Percentiles rank a stretch among this genome's conserved stretches.
Conservation (phyloP, 1,284 basidiomycete genomes). For the Ganoderma sinense region DNA sequence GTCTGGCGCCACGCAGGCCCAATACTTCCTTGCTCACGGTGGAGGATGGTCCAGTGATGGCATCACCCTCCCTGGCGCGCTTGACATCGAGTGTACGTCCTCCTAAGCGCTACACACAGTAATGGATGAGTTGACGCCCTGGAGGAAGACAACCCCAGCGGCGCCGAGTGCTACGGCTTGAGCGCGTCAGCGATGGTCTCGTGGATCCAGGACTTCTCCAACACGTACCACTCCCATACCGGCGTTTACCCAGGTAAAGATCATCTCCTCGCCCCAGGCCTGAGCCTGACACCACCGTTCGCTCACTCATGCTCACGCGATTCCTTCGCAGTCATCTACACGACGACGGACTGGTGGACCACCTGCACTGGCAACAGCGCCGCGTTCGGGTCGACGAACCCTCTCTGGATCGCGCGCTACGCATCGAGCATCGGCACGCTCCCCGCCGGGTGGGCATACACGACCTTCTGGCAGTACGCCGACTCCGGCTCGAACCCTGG, state of each 20-base stretch:
- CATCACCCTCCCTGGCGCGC: slow-evolving; percentile 70
- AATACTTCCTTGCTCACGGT: slow-evolving; percentile 66
- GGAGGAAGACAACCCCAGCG: slow-evolving; percentile 45
- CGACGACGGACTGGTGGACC: slow-evolving; percentile 72
- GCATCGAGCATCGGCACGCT: slow-evolving; percentile 56
- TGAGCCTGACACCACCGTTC: neutral
- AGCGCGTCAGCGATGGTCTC: slow-evolving; percentile 61
- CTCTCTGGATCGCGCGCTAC: slow-evolving; percentile 68
- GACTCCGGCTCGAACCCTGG: slow-evolving; percentile 60
- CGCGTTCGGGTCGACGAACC: slow-evolving; percentile 56
- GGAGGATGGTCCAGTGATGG: slow-evolving; percentile 68
- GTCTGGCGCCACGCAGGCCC: slow-evolving; percentile 63
- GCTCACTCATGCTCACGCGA: neutral
- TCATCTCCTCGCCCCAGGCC: no score
- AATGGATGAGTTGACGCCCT: neutral
- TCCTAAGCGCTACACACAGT: neutral
- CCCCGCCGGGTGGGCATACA: slow-evolving; percentile 61
- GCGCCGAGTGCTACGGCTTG: slow-evolving; percentile 65
- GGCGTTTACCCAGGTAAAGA: slow-evolving; percentile 38
- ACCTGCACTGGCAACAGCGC: slow-evolving; percentile 67
- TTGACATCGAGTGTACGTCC: slow-evolving; percentile 66
- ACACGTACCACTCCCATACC: slow-evolving; percentile 62
- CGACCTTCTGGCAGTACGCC: slow-evolving; percentile 72
- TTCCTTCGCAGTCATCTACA: slow-evolving; percentile 59
- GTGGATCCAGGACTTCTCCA: slow-evolving; percentile 69